A percentile compares a stretch with the other conserved stretches of the same genome.
Evolutionary conservation across 345 rosid genomes (phyloP).

Genomic region (Euphorbia tirucalli): DNA sequence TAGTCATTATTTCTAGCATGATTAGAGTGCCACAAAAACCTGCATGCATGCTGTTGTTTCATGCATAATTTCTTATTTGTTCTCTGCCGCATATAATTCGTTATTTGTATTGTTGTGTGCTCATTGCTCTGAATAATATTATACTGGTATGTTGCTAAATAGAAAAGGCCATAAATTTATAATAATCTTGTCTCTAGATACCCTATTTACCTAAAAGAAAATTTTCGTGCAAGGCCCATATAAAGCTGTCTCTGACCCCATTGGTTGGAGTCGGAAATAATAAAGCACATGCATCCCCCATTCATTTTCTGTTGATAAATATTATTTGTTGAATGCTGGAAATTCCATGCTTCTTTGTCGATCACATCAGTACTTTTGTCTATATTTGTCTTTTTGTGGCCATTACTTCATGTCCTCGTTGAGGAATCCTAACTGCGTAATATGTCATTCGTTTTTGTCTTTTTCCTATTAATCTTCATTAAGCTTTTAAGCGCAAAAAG

Average conservation of each 20-base stretch:
- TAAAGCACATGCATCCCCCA: constrained; percentile 27
- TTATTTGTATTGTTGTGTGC: constrained; percentile 3
- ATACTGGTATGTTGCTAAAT: not conserved
- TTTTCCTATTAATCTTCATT: constrained; percentile 4
- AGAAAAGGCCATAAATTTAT: not conserved
- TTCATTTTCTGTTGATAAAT: constrained; percentile 13
- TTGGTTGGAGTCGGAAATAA: constrained; percentile 28
- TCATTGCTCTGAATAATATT: not conserved
- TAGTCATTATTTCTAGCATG: not conserved
- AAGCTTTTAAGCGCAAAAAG: constrained; percentile 11
- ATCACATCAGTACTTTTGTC: constrained; percentile 26
- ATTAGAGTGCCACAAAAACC: not conserved
- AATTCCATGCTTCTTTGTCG: constrained; percentile 30
- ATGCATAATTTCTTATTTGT: not conserved
- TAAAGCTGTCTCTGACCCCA: constrained; percentile 23
- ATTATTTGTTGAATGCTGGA: constrained; percentile 9
- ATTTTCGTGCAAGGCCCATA: constrained; percentile 27
- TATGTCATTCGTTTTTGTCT: constrained; percentile 12
- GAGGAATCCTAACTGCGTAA: constrained; percentile 28
- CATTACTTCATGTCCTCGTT: constrained; percentile 21
- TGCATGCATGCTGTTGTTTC: not conserved
- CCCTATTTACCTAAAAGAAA: constrained; percentile 12
- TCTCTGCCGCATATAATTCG: constrained; percentile 2
- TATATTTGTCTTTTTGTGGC: constrained; percentile 25
- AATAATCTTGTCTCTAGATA: not conserved